phyloP scores from a whole-genome alignment of 2,329 filamentous ascomycete genomes.

The Hymenotorrendiella dingleyae region DNA sequence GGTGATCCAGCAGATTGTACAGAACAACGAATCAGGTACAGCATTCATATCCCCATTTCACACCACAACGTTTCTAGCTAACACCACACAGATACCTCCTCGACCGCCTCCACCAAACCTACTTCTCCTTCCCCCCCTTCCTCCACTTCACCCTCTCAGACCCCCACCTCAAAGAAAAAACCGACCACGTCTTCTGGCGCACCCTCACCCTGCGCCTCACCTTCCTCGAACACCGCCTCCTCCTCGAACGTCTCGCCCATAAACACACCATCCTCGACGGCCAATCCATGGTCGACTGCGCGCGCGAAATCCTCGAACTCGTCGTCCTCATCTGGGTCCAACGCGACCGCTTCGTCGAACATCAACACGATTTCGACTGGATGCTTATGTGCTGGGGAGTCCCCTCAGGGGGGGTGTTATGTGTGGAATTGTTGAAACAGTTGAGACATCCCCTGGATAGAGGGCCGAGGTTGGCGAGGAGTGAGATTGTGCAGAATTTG shows the following conservation, averaged over 20 bases:
- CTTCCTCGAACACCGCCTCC: conserved; percentile 51
- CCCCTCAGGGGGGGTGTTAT: conserved; percentile 44
- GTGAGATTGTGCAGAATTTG: conserved; percentile 45
- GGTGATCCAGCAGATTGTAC: conserved; percentile 20
- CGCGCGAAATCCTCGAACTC: conserved; percentile 41
- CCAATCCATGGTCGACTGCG: conserved; percentile 38
- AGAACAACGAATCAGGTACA: conserved; percentile 19
- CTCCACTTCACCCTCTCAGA: conserved; percentile 34
- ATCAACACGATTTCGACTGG: conserved; percentile 44
- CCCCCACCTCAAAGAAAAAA: conserved; percentile 34
- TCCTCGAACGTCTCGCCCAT: conserved; percentile 50
- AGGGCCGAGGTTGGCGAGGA: conserved; percentile 37
- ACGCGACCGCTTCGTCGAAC: conserved; percentile 38
- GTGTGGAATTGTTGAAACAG: conserved; percentile 43
- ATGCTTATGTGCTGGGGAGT: conserved; percentile 44
- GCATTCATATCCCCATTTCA: neutral
- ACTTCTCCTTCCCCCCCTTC: conserved; percentile 30
- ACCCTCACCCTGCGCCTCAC: conserved; percentile 42
- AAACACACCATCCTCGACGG: conserved; percentile 37
- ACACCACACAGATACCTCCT: conserved; percentile 15
- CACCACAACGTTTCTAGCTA: neutral
- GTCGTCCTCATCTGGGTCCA: conserved; percentile 45
- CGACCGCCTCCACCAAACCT: conserved; percentile 30
- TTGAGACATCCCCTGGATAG: conserved; percentile 29
- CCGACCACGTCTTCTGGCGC: conserved; percentile 36